phyloP scores from a whole-genome alignment of 352 stramenopile genomes.

The Pythium brachiatum region DNA sequence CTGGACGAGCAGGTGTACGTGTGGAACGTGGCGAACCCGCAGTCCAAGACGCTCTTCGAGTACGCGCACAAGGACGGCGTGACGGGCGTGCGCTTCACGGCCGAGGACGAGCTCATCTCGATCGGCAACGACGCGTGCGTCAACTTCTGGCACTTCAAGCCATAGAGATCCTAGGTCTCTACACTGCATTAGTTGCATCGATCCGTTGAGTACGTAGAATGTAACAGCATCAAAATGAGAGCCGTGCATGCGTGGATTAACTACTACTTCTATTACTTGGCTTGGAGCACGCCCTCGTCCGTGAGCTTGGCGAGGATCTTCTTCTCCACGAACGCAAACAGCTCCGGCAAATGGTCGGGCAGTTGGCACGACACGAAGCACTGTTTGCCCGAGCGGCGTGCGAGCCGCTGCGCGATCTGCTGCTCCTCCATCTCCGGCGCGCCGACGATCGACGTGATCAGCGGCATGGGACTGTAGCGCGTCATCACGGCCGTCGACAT shows the following conservation, averaged over 20 bases:
- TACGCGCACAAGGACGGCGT: constrained; percentile 84
- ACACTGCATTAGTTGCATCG: too few relatives aligned
- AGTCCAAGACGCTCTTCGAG: constrained; percentile 65
- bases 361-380: constrained; percentile 84
- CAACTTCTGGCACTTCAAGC: constrained; percentile 69
- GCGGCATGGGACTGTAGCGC: constrained; percentile 74
- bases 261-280: constrained; percentile 18
- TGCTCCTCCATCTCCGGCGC: constrained; percentile 71
- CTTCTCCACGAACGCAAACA: constrained; percentile 69
- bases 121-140: constrained; percentile 81
- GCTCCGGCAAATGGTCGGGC: constrained; percentile 65
- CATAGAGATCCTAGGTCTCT: constrained; percentile 11
- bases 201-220: too few relatives aligned
- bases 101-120: constrained; percentile 71
- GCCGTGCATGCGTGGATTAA: not conserved
- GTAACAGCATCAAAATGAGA: constrained; percentile 7
- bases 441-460: constrained; percentile 72
- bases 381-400: constrained; percentile 55
- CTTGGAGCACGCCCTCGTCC: constrained; percentile 44
- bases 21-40: constrained; percentile 88
- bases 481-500: constrained; percentile 78
- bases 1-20: constrained; percentile 96
- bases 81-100: constrained; percentile 67
- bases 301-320: constrained; percentile 50
- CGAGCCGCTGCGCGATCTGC: constrained; percentile 77